Base-by-base conservation (phyloP, 2,329 filamentous ascomycete genomes). In the Neopestalotiopsis sp. region DNA sequence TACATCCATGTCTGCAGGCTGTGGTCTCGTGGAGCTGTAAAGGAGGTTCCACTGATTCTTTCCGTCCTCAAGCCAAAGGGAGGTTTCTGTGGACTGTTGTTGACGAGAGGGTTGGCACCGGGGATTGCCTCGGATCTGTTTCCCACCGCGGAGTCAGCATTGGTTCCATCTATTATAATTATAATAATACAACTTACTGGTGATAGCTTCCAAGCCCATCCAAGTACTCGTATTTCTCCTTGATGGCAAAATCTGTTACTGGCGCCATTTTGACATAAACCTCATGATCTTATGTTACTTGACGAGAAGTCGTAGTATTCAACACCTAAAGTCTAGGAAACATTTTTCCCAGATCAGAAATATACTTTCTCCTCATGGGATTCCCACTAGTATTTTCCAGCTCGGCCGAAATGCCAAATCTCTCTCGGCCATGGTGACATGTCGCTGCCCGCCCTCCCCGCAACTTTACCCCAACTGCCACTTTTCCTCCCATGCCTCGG, bases 1-100 rank as follows among this genome's bases (percentile, higher is more conserved):
- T 94, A 94, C 34, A 93, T 85, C 91, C 91, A 93, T 56, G 90
- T 86, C 77, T 93, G 91, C 75, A 89, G 88, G 80, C 92, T 93
- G 68, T 91, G 87, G 76, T 88, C 84, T 34, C 92, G 84, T 0
- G 91, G 90, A 1, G 90, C 89, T 4, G 91, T 93, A 77, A 94
- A 94, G 38, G 91, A 85, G 1, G 90, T 92, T 7, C 91, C 91
- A 0, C 91, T 92, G 58, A 93, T 85, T 82, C 92, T 92, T 81
- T 97, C 94, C 34, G 93, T 90, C 81, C 96, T 96, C 34, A 97
- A 89, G 0, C 93, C 94, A 72, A 90, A 89, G 0, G 92, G 87
- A 0, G 90, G 90, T 77, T 94, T 94, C 78, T 97, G 94, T 0
- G 94, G 94, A 2, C 92, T 94, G 84, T 97, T 97, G 57, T 91